These are phyloP conservation scores for Polychaeton citri DNA, from an alignment of 2,329 filamentous ascomycete species.

Conservation along the genomic window DNA sequence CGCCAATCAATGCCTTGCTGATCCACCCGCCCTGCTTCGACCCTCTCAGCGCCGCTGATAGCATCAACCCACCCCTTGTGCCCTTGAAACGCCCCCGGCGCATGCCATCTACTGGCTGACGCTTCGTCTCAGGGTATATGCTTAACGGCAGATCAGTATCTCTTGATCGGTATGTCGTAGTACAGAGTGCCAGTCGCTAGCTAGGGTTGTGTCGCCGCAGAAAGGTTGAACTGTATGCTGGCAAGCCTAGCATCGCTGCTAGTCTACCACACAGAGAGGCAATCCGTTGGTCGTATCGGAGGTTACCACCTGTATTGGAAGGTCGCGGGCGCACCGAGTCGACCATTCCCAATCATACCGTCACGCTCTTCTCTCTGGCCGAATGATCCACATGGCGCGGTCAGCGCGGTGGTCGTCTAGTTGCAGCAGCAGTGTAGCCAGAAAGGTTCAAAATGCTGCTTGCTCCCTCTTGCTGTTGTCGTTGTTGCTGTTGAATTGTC, in stretches of 20 bases:
- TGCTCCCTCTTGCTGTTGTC: neutral
- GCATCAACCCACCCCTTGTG: no score
- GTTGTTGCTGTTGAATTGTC: neutral
- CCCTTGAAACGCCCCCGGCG: no score
- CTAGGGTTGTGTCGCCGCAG: no score
- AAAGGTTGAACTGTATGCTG: no score
- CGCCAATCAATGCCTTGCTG: no score
- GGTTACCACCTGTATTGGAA: neutral
- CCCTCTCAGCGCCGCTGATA: no score
- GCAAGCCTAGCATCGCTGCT: neutral
- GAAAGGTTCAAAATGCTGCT: neutral
- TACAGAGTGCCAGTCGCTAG: neutral
- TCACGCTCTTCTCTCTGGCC: neutral
- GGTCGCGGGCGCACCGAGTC: neutral
- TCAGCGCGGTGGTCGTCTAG: no score
- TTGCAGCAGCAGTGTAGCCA: neutral
- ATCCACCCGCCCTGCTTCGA: no score
- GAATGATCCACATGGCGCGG: neutral
- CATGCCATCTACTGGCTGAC: neutral
- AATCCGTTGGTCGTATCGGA: neutral
- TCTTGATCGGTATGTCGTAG: neutral
- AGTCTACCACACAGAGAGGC: neutral
- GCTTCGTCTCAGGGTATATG: neutral
- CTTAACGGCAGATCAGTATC: neutral
- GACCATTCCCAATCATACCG: neutral